A percentile compares a stretch with the other conserved stretches of the same genome.
Evolutionary conservation across 2,329 filamentous ascomycete genomes (phyloP).

Genomic region (Diaporthe capsici): DNA sequence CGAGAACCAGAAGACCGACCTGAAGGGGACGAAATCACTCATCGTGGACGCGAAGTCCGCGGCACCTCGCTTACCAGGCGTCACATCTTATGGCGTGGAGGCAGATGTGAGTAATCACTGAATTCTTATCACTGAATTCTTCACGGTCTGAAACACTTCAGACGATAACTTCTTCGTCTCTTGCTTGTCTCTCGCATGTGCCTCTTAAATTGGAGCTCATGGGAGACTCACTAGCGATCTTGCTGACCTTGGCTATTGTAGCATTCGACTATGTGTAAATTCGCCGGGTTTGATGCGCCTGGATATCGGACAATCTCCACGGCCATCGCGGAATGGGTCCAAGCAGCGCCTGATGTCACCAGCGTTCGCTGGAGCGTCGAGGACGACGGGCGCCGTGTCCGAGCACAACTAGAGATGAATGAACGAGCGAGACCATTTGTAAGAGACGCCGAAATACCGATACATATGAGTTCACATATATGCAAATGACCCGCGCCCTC

Average conservation of each 20-base stretch:
- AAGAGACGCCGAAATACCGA: slow-evolving; percentile 41
- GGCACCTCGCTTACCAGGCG: slow-evolving; percentile 76
- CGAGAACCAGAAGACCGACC: slow-evolving; percentile 79
- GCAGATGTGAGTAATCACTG: slow-evolving; percentile 57
- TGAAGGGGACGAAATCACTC: slow-evolving; percentile 71
- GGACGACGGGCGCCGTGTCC: slow-evolving; percentile 63
- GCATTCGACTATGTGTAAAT: slow-evolving; percentile 82
- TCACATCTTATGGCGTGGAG: slow-evolving; percentile 81
- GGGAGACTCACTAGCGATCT: too few relatives aligned
- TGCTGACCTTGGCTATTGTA: slow-evolving; percentile 6
- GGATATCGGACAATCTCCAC: slow-evolving; percentile 71
- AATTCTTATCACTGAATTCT: not conserved
- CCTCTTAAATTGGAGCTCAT: not conserved
- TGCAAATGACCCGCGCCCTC: not conserved
- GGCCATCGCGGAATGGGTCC: slow-evolving; percentile 65
- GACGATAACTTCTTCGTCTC: too few relatives aligned
- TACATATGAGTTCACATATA: not conserved
- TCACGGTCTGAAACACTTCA: too few relatives aligned
- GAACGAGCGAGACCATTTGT: slow-evolving; percentile 61
- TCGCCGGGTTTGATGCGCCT: slow-evolving; percentile 72
- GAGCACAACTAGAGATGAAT: slow-evolving; percentile 60
- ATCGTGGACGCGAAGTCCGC: slow-evolving; percentile 80
- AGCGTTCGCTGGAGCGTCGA: slow-evolving; percentile 72
- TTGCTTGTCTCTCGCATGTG: not conserved
- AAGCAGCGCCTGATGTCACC: slow-evolving; percentile 68